These are phyloP conservation scores for Melaleuca alternifolia DNA, from an alignment of 345 rosid species.

Conservation along the genomic window DNA sequence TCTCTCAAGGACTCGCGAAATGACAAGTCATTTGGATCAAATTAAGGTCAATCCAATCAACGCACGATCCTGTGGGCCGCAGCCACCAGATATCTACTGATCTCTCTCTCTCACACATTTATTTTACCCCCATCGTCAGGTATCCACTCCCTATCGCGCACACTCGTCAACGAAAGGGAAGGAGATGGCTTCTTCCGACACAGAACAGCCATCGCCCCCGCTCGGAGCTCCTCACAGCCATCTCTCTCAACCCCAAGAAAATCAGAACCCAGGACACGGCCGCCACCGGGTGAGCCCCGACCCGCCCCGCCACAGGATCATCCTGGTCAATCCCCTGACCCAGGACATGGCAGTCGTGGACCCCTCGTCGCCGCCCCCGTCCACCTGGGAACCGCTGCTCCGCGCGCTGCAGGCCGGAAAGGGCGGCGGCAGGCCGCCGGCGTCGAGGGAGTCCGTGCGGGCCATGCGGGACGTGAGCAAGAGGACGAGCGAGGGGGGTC, in stretches of 20 bases:
- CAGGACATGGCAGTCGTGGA: constrained; percentile 53
- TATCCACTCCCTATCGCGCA: background rate
- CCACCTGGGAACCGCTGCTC: constrained; percentile 16
- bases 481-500: background rate
- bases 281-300: background rate
- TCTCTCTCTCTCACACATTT: background rate
- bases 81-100: background rate
- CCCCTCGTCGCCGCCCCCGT: constrained; percentile 26
- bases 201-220: constrained; percentile 22
- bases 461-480: constrained; percentile 35
- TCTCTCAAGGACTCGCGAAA: background rate
- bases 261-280: background rate
- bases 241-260: constrained; percentile 16
- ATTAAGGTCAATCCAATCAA: background rate
- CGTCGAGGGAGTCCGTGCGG: constrained; percentile 60
- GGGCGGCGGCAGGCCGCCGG: constrained; percentile 50
- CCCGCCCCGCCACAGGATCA: constrained; percentile 34
- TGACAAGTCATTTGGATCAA: background rate
- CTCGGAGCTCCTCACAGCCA: constrained; percentile 6
- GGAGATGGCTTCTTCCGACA: background rate
- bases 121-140: background rate
- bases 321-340: constrained; percentile 65
- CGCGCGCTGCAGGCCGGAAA: background rate
- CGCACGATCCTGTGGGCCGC: background rate
- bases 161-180: background rate